These are phyloP conservation scores for Nyssa sinensis DNA, from an alignment of 148 eudicot genomes.

Conservation along the genomic window DNA sequence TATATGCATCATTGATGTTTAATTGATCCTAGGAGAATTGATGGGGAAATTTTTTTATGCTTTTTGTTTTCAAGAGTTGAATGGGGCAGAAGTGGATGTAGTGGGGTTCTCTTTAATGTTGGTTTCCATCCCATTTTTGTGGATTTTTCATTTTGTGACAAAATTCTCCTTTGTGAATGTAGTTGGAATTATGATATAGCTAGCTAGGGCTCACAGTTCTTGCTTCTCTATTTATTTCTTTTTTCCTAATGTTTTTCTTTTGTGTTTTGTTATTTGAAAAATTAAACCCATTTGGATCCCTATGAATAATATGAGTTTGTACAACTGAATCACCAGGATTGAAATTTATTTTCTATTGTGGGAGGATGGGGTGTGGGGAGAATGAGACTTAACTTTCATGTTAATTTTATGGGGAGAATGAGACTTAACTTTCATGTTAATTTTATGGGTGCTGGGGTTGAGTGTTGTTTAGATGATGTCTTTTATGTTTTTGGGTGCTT, in stretches of 20 bases:
- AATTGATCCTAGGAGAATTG: neutral
- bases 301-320: neutral
- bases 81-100: neutral
- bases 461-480: too few relatives aligned
- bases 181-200: neutral
- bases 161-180: neutral
- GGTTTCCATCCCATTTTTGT: neutral
- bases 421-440: too few relatives aligned
- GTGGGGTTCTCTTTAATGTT: neutral
- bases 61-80: neutral
- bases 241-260: neutral
- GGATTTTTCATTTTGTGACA: neutral
- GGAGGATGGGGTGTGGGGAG: neutral
- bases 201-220: neutral
- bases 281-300: neutral
- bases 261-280: neutral
- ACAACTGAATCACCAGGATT: neutral
- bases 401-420: neutral
- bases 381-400: neutral
- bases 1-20: conserved; percentile 7
- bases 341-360: too few relatives aligned
- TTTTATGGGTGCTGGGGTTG: too few relatives aligned
- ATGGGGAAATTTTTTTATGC: neutral
- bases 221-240: neutral
- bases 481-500: too few relatives aligned